phyloP scores from a whole-genome alignment of 192 early-diverging fungal genomes.

The Podila epigama region DNA sequence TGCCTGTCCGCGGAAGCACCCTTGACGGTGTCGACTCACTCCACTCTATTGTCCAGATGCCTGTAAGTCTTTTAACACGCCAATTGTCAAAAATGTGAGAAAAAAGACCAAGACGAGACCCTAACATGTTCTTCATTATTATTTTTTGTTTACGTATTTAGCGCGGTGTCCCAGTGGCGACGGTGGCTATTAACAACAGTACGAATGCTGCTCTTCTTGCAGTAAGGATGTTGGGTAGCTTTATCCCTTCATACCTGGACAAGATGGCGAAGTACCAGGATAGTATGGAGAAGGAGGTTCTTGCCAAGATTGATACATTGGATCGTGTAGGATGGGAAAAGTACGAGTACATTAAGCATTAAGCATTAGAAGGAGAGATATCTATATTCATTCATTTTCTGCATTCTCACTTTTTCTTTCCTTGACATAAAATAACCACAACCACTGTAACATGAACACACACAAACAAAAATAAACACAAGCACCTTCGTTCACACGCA shows the following conservation, averaged over 20 bases:
- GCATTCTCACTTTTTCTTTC: no score
- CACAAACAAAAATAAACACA: no score
- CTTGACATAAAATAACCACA: no score
- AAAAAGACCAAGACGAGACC: neutral
- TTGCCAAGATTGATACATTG: constrained; percentile 86
- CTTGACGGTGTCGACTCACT: constrained; percentile 98
- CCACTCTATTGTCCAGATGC: constrained; percentile 99
- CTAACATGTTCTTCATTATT: neutral
- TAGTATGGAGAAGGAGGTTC: constrained; percentile 86
- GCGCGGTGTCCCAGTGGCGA: constrained; percentile 98
- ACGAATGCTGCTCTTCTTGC: constrained; percentile 96
- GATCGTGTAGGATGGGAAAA: constrained; percentile 84
- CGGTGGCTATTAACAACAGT: constrained; percentile 98
- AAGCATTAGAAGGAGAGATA: neutral
- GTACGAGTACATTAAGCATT: constrained; percentile 62
- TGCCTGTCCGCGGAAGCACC: constrained; percentile 91
- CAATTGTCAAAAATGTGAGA: neutral
- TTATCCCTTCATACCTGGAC: constrained; percentile 75
- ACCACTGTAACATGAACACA: no score
- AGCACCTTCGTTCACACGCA: no score
- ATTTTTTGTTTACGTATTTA: constrained; percentile 30
- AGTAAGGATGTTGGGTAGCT: constrained; percentile 87
- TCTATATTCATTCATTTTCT: no score
- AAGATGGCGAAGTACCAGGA: constrained; percentile 83
- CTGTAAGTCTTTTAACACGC: constrained; percentile 63